phyloP scores from a whole-genome alignment of 1,139 yeast species.

The Entelexis sorbosivorans region DNA sequence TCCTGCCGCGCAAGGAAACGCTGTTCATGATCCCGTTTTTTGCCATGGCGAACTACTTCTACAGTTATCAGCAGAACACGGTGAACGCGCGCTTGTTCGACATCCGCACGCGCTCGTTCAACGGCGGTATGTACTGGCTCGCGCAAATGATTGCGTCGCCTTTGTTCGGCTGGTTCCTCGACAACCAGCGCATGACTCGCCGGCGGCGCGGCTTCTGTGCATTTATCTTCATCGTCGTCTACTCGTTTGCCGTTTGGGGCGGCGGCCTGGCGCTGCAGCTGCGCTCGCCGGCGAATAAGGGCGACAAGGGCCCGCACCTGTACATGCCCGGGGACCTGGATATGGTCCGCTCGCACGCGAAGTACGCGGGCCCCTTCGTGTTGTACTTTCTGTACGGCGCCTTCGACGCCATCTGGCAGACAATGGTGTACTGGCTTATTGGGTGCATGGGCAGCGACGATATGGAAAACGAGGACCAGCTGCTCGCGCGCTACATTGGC shows the following conservation, averaged over 20 bases:
- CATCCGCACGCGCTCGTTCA: conserved; percentile 49
- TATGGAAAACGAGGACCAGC: conserved; percentile 10
- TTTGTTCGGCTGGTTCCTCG: conserved; percentile 41
- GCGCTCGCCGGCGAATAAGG: conserved; percentile 33
- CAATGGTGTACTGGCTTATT: conserved; percentile 45
- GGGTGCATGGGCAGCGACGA: conserved; percentile 41
- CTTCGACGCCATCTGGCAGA: conserved; percentile 50
- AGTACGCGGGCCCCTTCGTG: conserved; percentile 49
- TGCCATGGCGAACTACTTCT: conserved; percentile 54
- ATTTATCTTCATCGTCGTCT: conserved; percentile 36
- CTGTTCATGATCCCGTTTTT: conserved; percentile 41
- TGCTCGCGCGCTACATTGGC: conserved; percentile 47
- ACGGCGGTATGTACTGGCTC: conserved; percentile 50
- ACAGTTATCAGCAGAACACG: conserved; percentile 52
- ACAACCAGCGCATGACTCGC: conserved; percentile 35
- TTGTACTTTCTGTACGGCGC: conserved; percentile 51
- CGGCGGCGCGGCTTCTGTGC: conserved; percentile 40
- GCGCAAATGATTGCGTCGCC: conserved; percentile 49
- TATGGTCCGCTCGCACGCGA: conserved; percentile 33
- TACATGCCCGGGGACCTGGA: conserved; percentile 30
- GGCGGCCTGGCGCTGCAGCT: conserved; percentile 48
- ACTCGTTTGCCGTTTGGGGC: conserved; percentile 48
- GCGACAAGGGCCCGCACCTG: conserved; percentile 25
- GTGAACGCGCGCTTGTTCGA: conserved; percentile 48
- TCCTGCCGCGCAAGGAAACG: conserved; percentile 34